Evolutionary conservation across 129 eudicot genomes (phyloP).

Genomic region (Sambucus nigra): DNA sequence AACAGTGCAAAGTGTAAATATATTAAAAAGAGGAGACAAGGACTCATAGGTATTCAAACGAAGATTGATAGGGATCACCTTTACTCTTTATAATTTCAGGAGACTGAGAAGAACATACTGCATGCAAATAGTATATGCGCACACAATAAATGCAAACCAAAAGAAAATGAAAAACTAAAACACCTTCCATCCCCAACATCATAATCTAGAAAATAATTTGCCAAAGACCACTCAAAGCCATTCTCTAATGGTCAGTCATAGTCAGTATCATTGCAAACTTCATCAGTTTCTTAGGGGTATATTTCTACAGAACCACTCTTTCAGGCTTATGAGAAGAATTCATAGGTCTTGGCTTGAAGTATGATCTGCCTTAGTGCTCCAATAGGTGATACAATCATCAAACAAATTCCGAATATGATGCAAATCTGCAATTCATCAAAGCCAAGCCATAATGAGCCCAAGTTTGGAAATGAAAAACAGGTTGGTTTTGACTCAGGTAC

Average conservation of each 20-base stretch:
- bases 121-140: constrained; percentile 13
- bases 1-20: too few relatives aligned
- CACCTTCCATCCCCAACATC: too few relatives aligned
- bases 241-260: neutral
- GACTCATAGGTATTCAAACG: neutral
- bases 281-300: constrained; percentile 6
- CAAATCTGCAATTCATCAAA: constrained; percentile 43
- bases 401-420: constrained; percentile 49
- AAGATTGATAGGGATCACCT: neutral
- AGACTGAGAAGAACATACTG: neutral
- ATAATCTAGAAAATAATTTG: constrained; percentile 13
- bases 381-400: constrained; percentile 79
- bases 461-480: too few relatives aligned
- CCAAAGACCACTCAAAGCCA: neutral
- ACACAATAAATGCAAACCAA: constrained; percentile 1
- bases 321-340: constrained; percentile 31
- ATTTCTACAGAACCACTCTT: neutral
- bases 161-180: too few relatives aligned
- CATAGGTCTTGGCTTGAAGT: constrained; percentile 48
- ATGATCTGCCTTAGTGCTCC: constrained; percentile 78
- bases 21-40: too few relatives aligned
- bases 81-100: neutral
- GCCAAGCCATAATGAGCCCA: too few relatives aligned
- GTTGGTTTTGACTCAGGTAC: too few relatives aligned
- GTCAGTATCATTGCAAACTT: constrained; percentile 6